Evolutionary conservation across 2,329 filamentous ascomycete species (phyloP), one percentile per base, ranked within the genome.

Genomic region (Penicillium frequentans): DNA sequence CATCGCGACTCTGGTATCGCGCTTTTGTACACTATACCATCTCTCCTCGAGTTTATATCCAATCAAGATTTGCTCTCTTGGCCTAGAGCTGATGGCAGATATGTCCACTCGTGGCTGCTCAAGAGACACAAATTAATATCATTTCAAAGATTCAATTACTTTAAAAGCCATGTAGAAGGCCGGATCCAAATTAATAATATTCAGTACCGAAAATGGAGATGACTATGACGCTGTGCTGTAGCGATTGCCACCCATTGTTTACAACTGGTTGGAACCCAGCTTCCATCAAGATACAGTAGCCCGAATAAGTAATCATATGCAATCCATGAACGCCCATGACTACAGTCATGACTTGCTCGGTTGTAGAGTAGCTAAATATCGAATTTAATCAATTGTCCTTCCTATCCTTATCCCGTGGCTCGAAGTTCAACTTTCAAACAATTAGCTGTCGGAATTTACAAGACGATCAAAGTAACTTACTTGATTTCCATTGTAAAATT

Each of bases 401-500:
- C 49, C 82, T 80, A 26, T 85, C 82, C 49, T 87, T 82, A 62
- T 82, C 83, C 51, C 79, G 77, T n/a, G 87, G 84, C 69, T 90
- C 84, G 62, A 90, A 90, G 63, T 89, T 90, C 54, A 88, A 72
- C 86, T 90, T 61, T 51, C 14, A 2, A 52, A 13, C 5, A 42
- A 35, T 46, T 13, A 50, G 44, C 48, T 49, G 58, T 42, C 16
- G 39, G 14, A 14, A 21, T 14, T 33, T n/a, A 13, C 14, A 52
- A 24, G 3, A 33, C 33, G 5, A 35, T 24, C 7, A 19, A 13
- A 14, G 43, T 5, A 10, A 77, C 85, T 75, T 79, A 93, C 90
- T 71, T 90, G 90, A 69, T 96, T 97, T 1, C 93, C 93, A 68
- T 97, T 97, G 70, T 97, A 96, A 47, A 96, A 84, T 68, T 96